Conservation (phyloP, 129 eudicot species). For the Scalesia atractyloides region DNA sequence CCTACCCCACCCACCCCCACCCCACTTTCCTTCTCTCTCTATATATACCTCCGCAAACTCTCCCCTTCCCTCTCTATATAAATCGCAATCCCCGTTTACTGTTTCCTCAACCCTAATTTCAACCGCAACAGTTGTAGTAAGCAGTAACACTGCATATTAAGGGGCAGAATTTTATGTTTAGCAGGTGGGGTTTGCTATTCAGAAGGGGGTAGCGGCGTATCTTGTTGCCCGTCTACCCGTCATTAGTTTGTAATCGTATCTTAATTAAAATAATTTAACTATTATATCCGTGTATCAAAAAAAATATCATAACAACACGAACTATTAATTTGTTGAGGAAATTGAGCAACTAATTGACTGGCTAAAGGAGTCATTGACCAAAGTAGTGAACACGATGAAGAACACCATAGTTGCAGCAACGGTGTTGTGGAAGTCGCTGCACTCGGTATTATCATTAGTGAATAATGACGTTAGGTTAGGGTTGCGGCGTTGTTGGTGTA, state of each 20-base stretch:
- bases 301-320: neutral
- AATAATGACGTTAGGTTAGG: conserved; percentile 90
- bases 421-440: conserved; percentile 79
- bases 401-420: conserved; percentile 78
- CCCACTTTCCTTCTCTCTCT: too few relatives aligned
- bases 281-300: too few relatives aligned
- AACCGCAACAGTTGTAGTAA: conserved; percentile 28
- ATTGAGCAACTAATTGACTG: conserved; percentile 41
- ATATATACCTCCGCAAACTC: too few relatives aligned
- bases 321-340: conserved; percentile 32
- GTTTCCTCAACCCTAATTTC: conserved; percentile 50
- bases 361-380: conserved; percentile 49
- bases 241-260: too few relatives aligned
- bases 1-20: too few relatives aligned
- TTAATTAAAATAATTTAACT: too few relatives aligned
- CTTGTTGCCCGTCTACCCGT: too few relatives aligned
- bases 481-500: conserved; percentile 83
- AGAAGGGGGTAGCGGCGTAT: too few relatives aligned
- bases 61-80: too few relatives aligned
- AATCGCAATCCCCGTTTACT: conserved; percentile 20
- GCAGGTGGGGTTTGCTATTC: too few relatives aligned
- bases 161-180: too few relatives aligned
- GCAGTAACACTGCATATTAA: too few relatives aligned
- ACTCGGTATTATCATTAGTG: conserved; percentile 75
- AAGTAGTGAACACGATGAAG: conserved; percentile 55